Evolutionary conservation across 2,329 filamentous ascomycete genomes (phyloP), one percentile per base, ranked within the genome.

Genomic region (Pyrenophora teres): DNA sequence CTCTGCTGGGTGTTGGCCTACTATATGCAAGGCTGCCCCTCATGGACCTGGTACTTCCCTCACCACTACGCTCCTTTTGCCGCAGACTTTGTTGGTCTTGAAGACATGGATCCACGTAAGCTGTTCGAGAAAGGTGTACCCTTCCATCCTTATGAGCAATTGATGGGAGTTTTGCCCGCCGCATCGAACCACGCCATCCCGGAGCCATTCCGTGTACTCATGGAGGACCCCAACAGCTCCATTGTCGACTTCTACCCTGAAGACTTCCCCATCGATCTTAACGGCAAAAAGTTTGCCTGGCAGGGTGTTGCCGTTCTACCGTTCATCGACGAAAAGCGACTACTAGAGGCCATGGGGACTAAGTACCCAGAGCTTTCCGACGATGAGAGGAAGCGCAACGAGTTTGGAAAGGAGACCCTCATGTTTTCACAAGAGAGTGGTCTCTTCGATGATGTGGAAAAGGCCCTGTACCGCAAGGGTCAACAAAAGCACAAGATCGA

Each of bases 21-120:
- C 76, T 99, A 99, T 73, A 96, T 97, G 74, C 94, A 99, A 74
- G 94, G 94, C 21, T 99, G 94, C 66, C 92, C 94, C 18, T 97
- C 92, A 0, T 99, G 95, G 94, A 95, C 93, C 45, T 99, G 94
- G 94, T 99, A 94, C 73, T 99, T 97, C 69, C 94, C 94, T 0
- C 96, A 97, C 69, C 94, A 99, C 71, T 99, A 99, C 71, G 95
- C 94, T 1, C 94, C 95, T 3, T 99, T 99, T 71, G 94, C 94
- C 2, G 89, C 92, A 45, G 94, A 99, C 73, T 99, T 99, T 73
- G 87, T 89, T 52, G 87, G 92, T 49, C 81, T 99, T 39, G 84
- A 81, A 45, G 86, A 91, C 62, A 86, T 96, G 80, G 81, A 89
- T 27, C 68, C 69, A 5, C 63, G 64, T 19, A 84, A 96, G 59